These are phyloP conservation scores for Suhomyces emberorum DNA, from an alignment of 805 yeast genomes.

Conservation along the genomic window DNA sequence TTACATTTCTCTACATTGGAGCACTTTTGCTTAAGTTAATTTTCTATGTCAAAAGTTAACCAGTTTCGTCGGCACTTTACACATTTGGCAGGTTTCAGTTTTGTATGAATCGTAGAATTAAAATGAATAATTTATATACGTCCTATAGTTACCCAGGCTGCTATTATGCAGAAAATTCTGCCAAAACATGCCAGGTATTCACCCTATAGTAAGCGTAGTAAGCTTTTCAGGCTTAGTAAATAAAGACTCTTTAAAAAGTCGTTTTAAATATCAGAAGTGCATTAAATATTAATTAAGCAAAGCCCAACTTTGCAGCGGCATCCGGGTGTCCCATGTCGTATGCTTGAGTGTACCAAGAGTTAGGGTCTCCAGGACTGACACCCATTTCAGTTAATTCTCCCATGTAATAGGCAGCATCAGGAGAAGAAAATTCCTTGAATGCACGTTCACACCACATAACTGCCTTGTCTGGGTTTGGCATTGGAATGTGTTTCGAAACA, in stretches of 20 bases:
- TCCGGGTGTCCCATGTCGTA: constrained; percentile 29
- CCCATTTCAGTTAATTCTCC: constrained; percentile 40
- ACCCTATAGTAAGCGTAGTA: too few species aligned
- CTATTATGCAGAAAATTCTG: too few species aligned
- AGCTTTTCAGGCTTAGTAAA: too few species aligned
- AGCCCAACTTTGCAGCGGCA: constrained; percentile 22
- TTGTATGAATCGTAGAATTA: too few species aligned
- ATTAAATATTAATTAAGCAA: constrained; percentile 4
- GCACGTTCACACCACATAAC: constrained; percentile 44
- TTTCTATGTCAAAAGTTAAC: too few species aligned
- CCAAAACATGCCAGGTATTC: too few species aligned
- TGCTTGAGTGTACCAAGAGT: constrained; percentile 33
- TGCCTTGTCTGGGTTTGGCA: constrained; percentile 35
- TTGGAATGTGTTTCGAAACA: constrained; percentile 33
- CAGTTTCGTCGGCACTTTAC: too few species aligned
- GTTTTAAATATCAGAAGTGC: not conserved
- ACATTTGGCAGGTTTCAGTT: too few species aligned
- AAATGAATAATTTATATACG: too few species aligned
- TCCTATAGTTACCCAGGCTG: too few species aligned
- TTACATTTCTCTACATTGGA: too few species aligned
- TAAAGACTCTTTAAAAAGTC: not conserved
- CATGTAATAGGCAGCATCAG: constrained; percentile 40
- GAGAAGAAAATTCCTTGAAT: constrained; percentile 32
- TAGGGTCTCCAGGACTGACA: constrained; percentile 22
- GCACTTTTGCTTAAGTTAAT: too few species aligned